A percentile compares a stretch with the other conserved stretches of the same genome.
These are phyloP conservation scores for Eimeria acervulina DNA, from an alignment of 169 alveolate genomes.

Conservation along the genomic window DNA sequence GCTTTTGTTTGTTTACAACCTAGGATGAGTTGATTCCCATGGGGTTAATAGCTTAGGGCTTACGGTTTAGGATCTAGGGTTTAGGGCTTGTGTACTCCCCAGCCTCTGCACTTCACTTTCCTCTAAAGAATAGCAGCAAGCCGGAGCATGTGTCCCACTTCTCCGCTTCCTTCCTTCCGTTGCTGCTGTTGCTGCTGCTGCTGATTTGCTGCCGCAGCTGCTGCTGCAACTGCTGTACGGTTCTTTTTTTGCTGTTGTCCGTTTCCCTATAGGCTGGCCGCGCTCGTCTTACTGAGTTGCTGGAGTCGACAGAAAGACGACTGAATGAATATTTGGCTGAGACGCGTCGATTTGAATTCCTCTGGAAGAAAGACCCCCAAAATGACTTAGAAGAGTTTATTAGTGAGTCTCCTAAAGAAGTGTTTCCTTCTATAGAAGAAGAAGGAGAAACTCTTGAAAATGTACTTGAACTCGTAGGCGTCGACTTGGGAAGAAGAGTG, in stretches of 20 bases:
- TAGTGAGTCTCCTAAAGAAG: constrained; percentile 90
- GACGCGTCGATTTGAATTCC: constrained; percentile 92
- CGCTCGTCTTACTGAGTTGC: constrained; percentile 88
- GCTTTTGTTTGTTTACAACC: no score
- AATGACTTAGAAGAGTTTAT: constrained; percentile 90
- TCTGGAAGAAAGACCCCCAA: constrained; percentile 95
- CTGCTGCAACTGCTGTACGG: not conserved
- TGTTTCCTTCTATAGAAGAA: constrained; percentile 81
- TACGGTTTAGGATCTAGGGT: not conserved
- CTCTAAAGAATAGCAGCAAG: no score
- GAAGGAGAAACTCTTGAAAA: constrained; percentile 84
- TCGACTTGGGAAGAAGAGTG: constrained; percentile 82
- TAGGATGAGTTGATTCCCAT: no score
- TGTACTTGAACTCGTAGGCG: constrained; percentile 91
- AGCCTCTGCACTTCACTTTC: no score
- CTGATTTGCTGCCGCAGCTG: not conserved
- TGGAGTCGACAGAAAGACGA: constrained; percentile 84
- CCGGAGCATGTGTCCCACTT: no score
- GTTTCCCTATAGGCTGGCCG: constrained; percentile 86
- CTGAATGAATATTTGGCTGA: constrained; percentile 82
- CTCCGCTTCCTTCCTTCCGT: no score
- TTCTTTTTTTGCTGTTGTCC: not conserved
- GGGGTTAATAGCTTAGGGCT: no score
- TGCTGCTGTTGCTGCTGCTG: not conserved
- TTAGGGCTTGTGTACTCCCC: no score